Evolutionary conservation across 169 alveolate species (phyloP).

Genomic region (Cryptosporidium tyzzeri): DNA sequence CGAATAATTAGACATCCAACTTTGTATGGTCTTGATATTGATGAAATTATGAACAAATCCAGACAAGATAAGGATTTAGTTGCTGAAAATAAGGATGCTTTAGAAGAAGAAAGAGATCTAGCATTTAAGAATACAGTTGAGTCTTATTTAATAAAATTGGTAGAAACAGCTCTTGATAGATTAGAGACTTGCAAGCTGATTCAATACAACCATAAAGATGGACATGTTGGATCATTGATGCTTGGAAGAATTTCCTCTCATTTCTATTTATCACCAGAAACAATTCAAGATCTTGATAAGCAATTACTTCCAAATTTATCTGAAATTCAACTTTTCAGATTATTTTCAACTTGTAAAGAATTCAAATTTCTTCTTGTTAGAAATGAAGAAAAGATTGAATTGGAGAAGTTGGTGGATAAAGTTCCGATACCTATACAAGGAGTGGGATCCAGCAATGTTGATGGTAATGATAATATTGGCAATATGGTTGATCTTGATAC

Average conservation of each 20-base stretch:
- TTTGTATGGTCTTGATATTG: conserved; percentile 88
- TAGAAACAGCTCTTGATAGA: conserved; percentile 92
- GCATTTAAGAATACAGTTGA: conserved; percentile 37
- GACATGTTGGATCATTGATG: conserved; percentile 93
- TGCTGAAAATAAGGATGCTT: neutral
- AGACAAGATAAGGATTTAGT: neutral
- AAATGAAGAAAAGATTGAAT: conserved; percentile 97
- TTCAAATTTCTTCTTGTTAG: conserved; percentile 96
- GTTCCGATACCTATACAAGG: conserved; percentile 88
- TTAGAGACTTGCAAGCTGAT: conserved; percentile 93
- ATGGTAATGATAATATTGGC: conserved; percentile 23
- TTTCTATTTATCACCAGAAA: conserved; percentile 92
- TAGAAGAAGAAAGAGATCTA: conserved; percentile 1
- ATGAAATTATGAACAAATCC: neutral
- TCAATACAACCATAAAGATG: conserved; percentile 93
- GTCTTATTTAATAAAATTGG: conserved; percentile 70
- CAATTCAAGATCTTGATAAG: conserved; percentile 43
- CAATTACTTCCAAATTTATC: conserved; percentile 88
- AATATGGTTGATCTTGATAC: conserved; percentile 85
- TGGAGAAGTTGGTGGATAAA: conserved; percentile 92
- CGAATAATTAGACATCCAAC: conserved; percentile 92
- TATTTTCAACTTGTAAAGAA: conserved; percentile 96
- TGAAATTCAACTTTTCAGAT: conserved; percentile 94
- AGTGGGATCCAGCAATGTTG: conserved; percentile 85
- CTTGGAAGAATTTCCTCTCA: conserved; percentile 98